Evolutionary conservation across 495 filamentous ascomycete genomes (phyloP).

Genomic region (Symbiotaphrina buchneri): DNA sequence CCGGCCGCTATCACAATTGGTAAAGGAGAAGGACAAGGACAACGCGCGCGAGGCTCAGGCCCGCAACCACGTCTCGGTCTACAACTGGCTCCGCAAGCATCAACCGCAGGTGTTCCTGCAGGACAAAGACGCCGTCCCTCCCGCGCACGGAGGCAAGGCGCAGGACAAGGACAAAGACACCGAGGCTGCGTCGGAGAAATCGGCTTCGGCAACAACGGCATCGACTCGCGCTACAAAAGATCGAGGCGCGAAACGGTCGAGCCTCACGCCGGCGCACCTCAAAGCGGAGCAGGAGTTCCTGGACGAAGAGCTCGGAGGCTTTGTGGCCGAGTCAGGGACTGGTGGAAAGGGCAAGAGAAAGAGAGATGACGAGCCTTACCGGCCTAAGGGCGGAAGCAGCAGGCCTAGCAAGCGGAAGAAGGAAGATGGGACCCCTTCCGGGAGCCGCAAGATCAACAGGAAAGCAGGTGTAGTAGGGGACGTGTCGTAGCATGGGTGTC

Average conservation of each 20-base stretch:
- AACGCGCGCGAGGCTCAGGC: constrained; percentile 36
- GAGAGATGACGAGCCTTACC: constrained; percentile 5
- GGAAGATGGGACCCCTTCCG: no score
- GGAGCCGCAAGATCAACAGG: no score
- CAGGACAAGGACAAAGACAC: no score
- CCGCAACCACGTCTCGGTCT: constrained; percentile 64
- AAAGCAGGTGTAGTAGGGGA: no score
- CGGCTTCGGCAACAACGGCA: not conserved
- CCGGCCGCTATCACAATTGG: not conserved
- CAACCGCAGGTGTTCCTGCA: constrained; percentile 69
- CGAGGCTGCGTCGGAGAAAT: no score
- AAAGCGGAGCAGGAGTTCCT: constrained; percentile 1
- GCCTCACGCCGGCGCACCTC: not conserved
- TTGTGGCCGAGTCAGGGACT: not conserved
- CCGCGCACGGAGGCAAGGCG: constrained; percentile 1
- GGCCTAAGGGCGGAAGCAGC: constrained; percentile 5
- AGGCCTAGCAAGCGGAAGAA: constrained; percentile 4
- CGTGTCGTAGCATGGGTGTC: no score
- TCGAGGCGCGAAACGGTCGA: not conserved
- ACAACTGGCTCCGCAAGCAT: constrained; percentile 74
- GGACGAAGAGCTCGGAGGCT: not conserved
- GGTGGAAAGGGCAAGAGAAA: constrained; percentile 4
- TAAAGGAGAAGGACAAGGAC: constrained; percentile 13
- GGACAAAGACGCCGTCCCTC: constrained; percentile 35
- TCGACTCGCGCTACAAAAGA: not conserved